Evolutionary conservation across 2,329 filamentous ascomycete genomes (phyloP).

Genomic region (Penicillium sp.): DNA sequence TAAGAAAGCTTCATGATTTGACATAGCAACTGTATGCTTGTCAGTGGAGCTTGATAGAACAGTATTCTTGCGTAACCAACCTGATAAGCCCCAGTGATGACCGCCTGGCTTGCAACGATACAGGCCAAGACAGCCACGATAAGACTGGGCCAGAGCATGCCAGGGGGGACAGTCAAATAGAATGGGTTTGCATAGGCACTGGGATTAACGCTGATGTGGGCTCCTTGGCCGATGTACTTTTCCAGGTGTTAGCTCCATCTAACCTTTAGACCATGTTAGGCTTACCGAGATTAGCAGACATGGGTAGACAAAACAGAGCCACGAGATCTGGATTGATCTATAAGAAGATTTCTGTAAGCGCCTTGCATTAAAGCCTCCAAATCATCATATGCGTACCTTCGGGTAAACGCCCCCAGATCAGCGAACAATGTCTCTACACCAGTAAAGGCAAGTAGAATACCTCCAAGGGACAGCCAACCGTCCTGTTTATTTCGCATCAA

Average conservation of each 20-base stretch:
- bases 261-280: background rate
- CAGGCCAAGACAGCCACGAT: conserved; percentile 60
- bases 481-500: conserved; percentile 50
- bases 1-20: conserved; percentile 74
- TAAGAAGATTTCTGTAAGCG: background rate
- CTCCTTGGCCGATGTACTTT: conserved; percentile 70
- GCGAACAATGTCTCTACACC: conserved; percentile 79
- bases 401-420: conserved; percentile 73
- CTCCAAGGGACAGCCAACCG: conserved; percentile 58
- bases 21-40: conserved; percentile 50
- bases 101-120: conserved; percentile 74
- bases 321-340: conserved; percentile 69
- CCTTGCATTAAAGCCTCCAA: background rate
- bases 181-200: conserved; percentile 71
- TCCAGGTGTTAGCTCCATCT: background rate
- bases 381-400: conserved; percentile 25
- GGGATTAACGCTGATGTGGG: conserved; percentile 63
- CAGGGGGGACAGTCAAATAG: conserved; percentile 68
- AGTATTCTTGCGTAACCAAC: conserved; percentile 28
- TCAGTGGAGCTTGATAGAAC: background rate
- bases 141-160: conserved; percentile 67
- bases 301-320: conserved; percentile 68
- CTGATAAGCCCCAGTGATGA: conserved; percentile 75
- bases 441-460: conserved; percentile 72
- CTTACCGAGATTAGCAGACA: conserved; percentile 53